Conservation (phyloP, 305 asterid species). For the Coffea humblotiana region DNA sequence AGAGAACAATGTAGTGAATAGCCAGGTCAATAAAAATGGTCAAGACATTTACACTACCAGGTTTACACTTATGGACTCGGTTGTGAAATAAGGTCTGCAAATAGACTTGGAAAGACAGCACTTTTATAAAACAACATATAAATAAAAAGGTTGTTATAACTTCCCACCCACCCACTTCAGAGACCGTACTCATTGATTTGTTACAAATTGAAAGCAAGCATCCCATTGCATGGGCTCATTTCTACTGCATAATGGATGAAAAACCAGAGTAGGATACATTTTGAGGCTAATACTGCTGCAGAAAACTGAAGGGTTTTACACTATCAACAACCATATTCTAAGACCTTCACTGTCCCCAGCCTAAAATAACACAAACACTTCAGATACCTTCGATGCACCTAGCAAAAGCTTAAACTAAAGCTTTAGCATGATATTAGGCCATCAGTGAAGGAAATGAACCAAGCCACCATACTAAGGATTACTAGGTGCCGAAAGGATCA, state of each 20-base stretch:
- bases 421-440: not conserved
- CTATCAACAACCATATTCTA: not conserved
- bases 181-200: not conserved
- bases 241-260: not conserved
- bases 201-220: not conserved
- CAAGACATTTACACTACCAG: not conserved
- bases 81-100: not conserved
- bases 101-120: not conserved
- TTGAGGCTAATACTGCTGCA: not conserved
- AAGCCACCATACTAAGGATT: not conserved
- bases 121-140: not conserved
- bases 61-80: not conserved
- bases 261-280: not conserved
- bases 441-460: not conserved
- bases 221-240: not conserved
- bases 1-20: constrained; percentile 4
- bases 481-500: not conserved
- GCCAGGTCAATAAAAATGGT: not conserved
- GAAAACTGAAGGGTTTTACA: not conserved
- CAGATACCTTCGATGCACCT: not conserved
- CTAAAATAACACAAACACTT: not conserved
- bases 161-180: not conserved
- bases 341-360: not conserved
- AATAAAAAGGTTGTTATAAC: not conserved
- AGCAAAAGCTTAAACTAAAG: not conserved